Evolutionary conservation across 805 yeast species (phyloP).

Genomic region (Hanseniaspora lindneri): DNA sequence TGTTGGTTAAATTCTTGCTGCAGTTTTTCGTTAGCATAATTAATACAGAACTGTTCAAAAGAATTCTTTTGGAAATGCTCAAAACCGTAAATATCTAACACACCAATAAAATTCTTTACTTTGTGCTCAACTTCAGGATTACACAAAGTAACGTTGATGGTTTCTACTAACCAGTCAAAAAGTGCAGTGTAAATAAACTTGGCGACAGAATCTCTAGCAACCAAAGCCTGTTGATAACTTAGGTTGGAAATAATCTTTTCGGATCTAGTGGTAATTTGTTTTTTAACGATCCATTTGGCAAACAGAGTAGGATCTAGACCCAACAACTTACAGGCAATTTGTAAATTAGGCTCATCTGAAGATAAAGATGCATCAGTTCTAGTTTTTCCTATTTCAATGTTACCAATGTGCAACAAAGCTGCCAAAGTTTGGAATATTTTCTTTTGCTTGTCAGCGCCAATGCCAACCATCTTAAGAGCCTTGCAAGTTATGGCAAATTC

Average conservation of each 20-base stretch:
- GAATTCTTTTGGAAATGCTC: constrained; percentile 92
- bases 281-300: constrained; percentile 85
- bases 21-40: constrained; percentile 90
- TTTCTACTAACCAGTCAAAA: constrained; percentile 88
- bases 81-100: constrained; percentile 92
- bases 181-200: constrained; percentile 84
- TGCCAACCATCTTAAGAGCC: constrained; percentile 72
- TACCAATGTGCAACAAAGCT: constrained; percentile 85
- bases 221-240: constrained; percentile 70
- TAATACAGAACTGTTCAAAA: constrained; percentile 94
- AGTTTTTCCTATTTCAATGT: constrained; percentile 73
- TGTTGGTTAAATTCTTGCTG: constrained; percentile 97
- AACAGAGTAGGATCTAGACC: constrained; percentile 64
- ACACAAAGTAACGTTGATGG: constrained; percentile 71
- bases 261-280: constrained; percentile 81
- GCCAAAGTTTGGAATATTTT: constrained; percentile 71
- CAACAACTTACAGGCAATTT: constrained; percentile 69
- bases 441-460: constrained; percentile 44
- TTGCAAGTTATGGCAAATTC: constrained; percentile 68
- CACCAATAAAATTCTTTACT: constrained; percentile 76
- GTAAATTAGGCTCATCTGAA: constrained; percentile 76
- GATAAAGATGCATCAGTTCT: constrained; percentile 71
- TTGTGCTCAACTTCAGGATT: constrained; percentile 52
- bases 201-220: constrained; percentile 94
- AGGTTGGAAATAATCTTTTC: constrained; percentile 82